These are phyloP conservation scores for Hypoxylon cercidicola DNA, from an alignment of 495 filamentous ascomycete species.

Conservation along the genomic window DNA sequence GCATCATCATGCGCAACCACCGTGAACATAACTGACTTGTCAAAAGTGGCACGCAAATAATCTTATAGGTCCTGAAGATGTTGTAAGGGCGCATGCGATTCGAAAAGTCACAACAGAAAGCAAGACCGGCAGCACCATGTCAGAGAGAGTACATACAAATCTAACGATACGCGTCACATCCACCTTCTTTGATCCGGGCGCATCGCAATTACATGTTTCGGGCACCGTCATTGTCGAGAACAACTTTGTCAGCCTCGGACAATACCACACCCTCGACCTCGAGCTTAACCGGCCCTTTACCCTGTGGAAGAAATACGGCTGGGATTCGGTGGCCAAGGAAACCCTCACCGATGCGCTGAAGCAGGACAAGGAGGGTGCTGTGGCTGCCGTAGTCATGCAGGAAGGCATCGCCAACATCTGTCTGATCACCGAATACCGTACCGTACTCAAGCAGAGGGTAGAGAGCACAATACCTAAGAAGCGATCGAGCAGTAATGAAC, in stretches of 20 bases:
- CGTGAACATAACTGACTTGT: background rate
- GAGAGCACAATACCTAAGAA: constrained; percentile 86
- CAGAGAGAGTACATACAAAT: constrained; percentile 77
- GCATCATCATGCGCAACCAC: constrained; percentile 8
- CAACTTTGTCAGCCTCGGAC: constrained; percentile 80
- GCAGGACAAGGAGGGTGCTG: constrained; percentile 77
- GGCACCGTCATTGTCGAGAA: constrained; percentile 87
- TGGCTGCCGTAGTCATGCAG: constrained; percentile 92
- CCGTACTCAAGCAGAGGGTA: constrained; percentile 86
- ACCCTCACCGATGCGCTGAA: constrained; percentile 82
- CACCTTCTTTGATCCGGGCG: constrained; percentile 90
- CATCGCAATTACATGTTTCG: constrained; percentile 83
- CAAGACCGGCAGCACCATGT: constrained; percentile 77
- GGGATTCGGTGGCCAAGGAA: constrained; percentile 89
- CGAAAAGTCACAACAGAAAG: constrained; percentile 79
- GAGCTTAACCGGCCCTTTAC: constrained; percentile 75
- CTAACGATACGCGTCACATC: constrained; percentile 83
- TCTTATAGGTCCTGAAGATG: constrained; percentile 81
- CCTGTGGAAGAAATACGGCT: constrained; percentile 86
- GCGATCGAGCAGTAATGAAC: constrained; percentile 67
- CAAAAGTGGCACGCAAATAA: constrained; percentile 95
- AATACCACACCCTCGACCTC: constrained; percentile 90
- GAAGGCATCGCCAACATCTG: constrained; percentile 94
- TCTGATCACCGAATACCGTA: constrained; percentile 90
- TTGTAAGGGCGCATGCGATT: constrained; percentile 82